Evolutionary conservation across 192 early-diverging fungal species (phyloP).

Genomic region (Umbelopsis isabellina): DNA sequence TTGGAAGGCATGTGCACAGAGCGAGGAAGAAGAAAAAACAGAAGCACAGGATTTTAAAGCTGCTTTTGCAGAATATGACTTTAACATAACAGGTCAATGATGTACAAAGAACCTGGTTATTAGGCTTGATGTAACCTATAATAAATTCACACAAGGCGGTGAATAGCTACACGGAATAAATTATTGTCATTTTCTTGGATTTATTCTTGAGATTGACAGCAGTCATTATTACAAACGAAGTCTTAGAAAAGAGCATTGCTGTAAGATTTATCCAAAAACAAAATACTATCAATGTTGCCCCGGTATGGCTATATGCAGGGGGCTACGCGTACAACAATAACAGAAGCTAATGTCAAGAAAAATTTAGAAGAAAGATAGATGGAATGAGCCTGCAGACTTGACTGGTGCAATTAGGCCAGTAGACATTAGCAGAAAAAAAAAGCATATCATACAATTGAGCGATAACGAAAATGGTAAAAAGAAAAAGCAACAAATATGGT

Average conservation of each 20-base stretch:
- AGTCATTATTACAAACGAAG: too few species aligned
- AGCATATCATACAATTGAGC: slow-evolving; percentile 17
- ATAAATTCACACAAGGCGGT: too few species aligned
- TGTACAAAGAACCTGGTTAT: background rate
- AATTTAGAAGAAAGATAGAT: background rate
- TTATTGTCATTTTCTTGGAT: too few species aligned
- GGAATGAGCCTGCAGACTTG: background rate
- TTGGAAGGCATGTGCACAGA: slow-evolving; percentile 79
- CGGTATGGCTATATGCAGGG: too few species aligned
- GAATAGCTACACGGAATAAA: too few species aligned
- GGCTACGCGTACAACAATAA: too few species aligned
- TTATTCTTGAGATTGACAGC: too few species aligned
- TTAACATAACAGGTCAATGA: slow-evolving; percentile 30
- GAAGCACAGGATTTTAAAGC: slow-evolving; percentile 43
- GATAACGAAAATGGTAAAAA: background rate
- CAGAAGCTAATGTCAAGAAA: background rate
- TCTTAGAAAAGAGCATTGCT: too few species aligned
- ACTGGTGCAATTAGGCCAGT: background rate
- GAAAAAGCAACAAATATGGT: background rate
- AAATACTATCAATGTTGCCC: too few species aligned
- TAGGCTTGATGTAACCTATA: background rate
- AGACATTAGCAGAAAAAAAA: background rate
- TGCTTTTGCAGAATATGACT: slow-evolving; percentile 50
- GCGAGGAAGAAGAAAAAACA: slow-evolving; percentile 65
- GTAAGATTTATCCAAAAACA: too few species aligned